These are phyloP conservation scores for Penicillium fuscoglaucum DNA, from an alignment of 2,329 filamentous ascomycete genomes.

Conservation along the genomic window DNA sequence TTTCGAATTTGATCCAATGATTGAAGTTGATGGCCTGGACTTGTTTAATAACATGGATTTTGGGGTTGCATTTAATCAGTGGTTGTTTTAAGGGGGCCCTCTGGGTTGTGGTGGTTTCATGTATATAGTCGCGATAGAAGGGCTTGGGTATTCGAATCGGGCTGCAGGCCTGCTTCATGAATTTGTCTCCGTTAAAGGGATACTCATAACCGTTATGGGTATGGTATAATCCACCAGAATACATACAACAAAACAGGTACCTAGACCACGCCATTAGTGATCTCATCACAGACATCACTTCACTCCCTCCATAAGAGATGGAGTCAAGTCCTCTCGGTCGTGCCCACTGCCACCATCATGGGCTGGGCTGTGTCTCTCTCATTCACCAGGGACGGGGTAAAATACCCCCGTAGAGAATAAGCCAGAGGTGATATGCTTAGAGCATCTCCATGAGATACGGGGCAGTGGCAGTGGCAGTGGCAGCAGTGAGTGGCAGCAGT, in stretches of 20 bases:
- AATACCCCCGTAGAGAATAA: too few relatives aligned
- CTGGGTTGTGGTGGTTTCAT: background rate
- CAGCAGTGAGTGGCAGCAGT: too few relatives aligned
- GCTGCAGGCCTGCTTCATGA: background rate
- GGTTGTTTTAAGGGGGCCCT: slow-evolving; percentile 14
- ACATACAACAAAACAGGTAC: background rate
- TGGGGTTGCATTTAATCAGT: slow-evolving; percentile 24
- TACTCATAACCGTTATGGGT: background rate
- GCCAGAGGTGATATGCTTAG: too few relatives aligned
- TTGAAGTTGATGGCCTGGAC: slow-evolving; percentile 20
- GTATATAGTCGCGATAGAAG: background rate
- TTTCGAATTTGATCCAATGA: slow-evolving; percentile 14
- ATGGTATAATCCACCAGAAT: background rate
- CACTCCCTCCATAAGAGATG: too few relatives aligned
- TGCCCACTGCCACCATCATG: background rate
- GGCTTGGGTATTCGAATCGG: too few relatives aligned
- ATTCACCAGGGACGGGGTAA: too few relatives aligned
- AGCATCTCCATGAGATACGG: too few relatives aligned
- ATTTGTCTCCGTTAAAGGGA: background rate
- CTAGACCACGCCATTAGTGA: background rate
- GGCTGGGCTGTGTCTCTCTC: background rate
- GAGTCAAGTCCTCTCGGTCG: background rate
- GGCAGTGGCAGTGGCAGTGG: too few relatives aligned
- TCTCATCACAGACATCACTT: background rate
- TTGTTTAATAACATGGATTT: slow-evolving; percentile 26